Conservation (phyloP, 805 yeast genomes). For the Candida railenensis region DNA sequence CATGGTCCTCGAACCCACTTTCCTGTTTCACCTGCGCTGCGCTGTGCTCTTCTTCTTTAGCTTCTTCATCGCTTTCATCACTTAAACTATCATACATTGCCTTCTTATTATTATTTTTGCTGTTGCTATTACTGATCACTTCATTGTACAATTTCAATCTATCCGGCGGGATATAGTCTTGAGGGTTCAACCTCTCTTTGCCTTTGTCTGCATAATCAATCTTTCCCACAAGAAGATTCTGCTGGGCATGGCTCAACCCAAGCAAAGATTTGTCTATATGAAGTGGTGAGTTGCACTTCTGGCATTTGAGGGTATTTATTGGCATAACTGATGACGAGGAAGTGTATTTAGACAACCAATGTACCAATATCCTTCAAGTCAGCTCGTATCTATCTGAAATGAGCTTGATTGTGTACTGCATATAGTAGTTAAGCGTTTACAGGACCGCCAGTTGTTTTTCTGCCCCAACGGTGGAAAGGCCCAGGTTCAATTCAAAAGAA, state of each 20-base stretch:
- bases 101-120: slow-evolving; percentile 13
- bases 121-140: slow-evolving; percentile 13
- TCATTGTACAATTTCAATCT: slow-evolving; percentile 36
- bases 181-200: slow-evolving; percentile 24
- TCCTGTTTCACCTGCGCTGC: neutral
- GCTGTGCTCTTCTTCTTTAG: slow-evolving; percentile 6
- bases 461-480: too few species aligned
- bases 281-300: slow-evolving; percentile 60
- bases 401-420: neutral
- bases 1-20: slow-evolving; percentile 5
- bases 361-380: too few species aligned
- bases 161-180: slow-evolving; percentile 36
- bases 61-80: slow-evolving; percentile 19
- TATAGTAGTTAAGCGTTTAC: too few species aligned
- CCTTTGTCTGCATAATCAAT: slow-evolving; percentile 12
- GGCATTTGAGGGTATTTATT: slow-evolving; percentile 42
- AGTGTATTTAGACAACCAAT: too few species aligned
- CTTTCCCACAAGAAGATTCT: slow-evolving; percentile 48
- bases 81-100: slow-evolving; percentile 21
- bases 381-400: too few species aligned
- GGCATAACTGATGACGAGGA: slow-evolving; percentile 2
- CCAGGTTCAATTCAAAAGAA: too few species aligned
- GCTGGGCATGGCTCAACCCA: slow-evolving; percentile 54
- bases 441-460: too few species aligned
- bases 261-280: slow-evolving; percentile 54